These are phyloP conservation scores for Microthlaspi erraticum DNA, from an alignment of 345 rosid species.

Conservation along the genomic window DNA sequence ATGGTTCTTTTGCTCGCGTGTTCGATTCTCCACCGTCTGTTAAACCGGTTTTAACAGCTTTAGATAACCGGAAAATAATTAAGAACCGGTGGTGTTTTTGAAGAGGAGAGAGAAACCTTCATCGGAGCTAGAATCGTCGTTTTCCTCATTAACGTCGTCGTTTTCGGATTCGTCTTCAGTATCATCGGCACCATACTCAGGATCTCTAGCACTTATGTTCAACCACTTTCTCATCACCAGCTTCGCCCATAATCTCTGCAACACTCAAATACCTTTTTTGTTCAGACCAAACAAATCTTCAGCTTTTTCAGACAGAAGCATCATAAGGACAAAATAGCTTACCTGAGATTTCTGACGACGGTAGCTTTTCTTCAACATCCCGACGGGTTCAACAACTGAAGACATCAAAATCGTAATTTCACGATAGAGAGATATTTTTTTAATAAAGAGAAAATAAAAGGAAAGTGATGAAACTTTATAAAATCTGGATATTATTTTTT, in stretches of 20 bases:
- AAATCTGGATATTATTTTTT: conserved; percentile 15
- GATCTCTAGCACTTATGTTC: conserved; percentile 63
- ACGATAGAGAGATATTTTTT: conserved; percentile 12
- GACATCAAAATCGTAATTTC: conserved; percentile 33
- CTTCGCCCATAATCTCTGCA: conserved; percentile 66
- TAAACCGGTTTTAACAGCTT: conserved; percentile 13
- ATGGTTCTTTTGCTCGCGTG: conserved; percentile 25
- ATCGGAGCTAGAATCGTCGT: conserved; percentile 53
- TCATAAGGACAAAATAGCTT: not conserved
- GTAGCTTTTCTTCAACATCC: conserved; percentile 36
- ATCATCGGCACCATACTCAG: conserved; percentile 92
- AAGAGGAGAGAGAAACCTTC: conserved; percentile 45
- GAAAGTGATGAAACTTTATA: conserved; percentile 32
- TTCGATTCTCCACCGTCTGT: conserved; percentile 21
- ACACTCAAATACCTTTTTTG: not conserved
- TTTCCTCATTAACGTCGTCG: conserved; percentile 50
- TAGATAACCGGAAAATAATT: conserved; percentile 19
- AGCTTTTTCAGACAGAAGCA: conserved; percentile 2
- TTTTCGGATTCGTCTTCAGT: conserved; percentile 54
- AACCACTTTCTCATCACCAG: conserved; percentile 82
- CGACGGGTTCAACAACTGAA: conserved; percentile 24
- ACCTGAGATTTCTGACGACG: conserved; percentile 49
- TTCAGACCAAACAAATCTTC: conserved; percentile 18
- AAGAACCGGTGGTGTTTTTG: conserved; percentile 28
- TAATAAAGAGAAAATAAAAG: conserved; percentile 20